Base-by-base conservation (phyloP, 192 early-diverging fungal genomes). In the Cetraspora pellucida region DNA sequence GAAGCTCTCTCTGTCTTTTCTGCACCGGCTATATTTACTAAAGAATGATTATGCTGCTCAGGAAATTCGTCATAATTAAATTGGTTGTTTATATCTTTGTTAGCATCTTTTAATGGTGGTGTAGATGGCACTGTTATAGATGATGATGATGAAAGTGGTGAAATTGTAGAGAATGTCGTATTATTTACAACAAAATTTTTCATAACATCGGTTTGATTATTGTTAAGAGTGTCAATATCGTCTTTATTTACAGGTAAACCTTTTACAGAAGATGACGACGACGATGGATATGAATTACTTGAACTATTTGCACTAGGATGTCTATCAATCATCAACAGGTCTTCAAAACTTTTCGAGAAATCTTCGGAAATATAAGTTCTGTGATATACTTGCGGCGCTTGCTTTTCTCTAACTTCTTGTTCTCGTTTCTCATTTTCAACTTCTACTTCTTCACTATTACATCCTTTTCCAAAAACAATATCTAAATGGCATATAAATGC, bases 401-500 rank as follows among this genome's bases (percentile, higher is more conserved):
- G 17, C 19, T 37, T 58, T 58, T 73, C 72, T 59, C 58, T 73
- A 8, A 37, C 72, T 23, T 43, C 27, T 21, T 31, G 47, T 19
- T 72, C 70, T 7, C 30, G 25, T 58, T 73, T 49, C 13, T 73
- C 72, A 28, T 73, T n/a, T 8, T 37, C 54, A 43, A 73, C 10
- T 44, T 37, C 49, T 59, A 30, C n/a, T 58, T 37, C 31, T 59
- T 73, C 72, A 10, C 16, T 31, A 23, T 58, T 43, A 43, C 72
- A 73, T 23, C 55, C 54, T 19, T 17, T 23, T 21, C 49, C 72
- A 73, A 73, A 73, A 27, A 73, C 72, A 19, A 73, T 37, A 31
- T 73, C 72, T 21, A 73, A 19, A 58, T 73, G 31, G 27, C 82
- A 83, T 2, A 89, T 78, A 63, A 90, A 83, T 4, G 84, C 81